Evolutionary conservation across 2,329 filamentous ascomycete species (phyloP), one percentile per base, ranked within the genome.

Genomic region (Aspergillus fischeri): DNA sequence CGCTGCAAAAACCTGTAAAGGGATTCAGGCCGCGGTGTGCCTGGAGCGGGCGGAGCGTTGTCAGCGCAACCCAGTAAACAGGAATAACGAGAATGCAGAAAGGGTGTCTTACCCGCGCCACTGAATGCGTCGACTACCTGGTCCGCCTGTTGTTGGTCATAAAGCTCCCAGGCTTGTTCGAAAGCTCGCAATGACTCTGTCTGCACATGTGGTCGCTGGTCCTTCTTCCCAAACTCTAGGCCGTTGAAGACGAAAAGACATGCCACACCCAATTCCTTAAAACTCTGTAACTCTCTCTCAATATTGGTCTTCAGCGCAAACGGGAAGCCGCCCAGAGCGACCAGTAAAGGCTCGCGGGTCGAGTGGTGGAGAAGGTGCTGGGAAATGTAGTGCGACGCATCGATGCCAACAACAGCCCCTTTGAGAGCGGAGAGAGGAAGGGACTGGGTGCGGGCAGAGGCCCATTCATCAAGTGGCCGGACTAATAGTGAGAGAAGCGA

Each of bases 231-330:
- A 59, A 92, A 83, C 42, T 91, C 86, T 67, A 96, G 84, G 38
- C 94, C 94, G 72, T 93, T 90, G 75, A 99, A 99, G 52, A 99
- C 82, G 73, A 99, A 97, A 61, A 95, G 79, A 1, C 90, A 90
- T n/a, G 80, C 85, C 53, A 96, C 87, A 21, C 84, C 83, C 66
- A 87, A 78, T 49, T 83, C 81, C 59, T 85, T 84, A 81, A 94
- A 91, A 57, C 80, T 79, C 59, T 89, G 83, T 29, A 99, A 79
- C 65, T 96, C 90, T 52, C 83, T 82, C 70, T 90, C 85, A 61
- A 99, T 88, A 67, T 89, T 88, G 63, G 79, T 80, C 73, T 85
- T 85, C 69, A 97, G 82, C 53, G 89, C 89, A 59, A 90, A 86
- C 2, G 93, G 94, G 60, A 93, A 83, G 57, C 94, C 94, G 51